Evolutionary conservation across 139 green algal genomes (phyloP), one percentile per base, ranked within the genome.

Genomic region (Auxenochlorella pyrenoidosa): DNA sequence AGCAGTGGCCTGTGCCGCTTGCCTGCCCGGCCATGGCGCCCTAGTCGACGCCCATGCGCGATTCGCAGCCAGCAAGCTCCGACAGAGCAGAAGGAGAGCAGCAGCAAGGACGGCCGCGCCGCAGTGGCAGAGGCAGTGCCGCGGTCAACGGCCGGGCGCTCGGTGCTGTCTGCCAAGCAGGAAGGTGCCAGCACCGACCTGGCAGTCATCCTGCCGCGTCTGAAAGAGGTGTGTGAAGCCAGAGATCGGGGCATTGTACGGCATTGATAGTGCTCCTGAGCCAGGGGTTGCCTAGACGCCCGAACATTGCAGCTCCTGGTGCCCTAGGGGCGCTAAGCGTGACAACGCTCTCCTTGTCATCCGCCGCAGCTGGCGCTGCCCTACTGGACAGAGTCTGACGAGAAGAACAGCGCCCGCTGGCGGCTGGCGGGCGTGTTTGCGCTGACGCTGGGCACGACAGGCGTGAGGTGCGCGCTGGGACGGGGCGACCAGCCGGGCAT

Each of bases 401-500:
- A 92, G 32, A 87, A 63, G 8, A 75, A 63, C 5, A 59, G 88
- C 30, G 95, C 94, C 2, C 89, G 94, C 24, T 96, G 93, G 93
- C 91, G 91, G 58, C 93, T 99, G 43, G 97, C 92, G 16, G 94
- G 91, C 28, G 97, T 99, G 44, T 91, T 99, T 40, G 95, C 88
- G 13, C 92, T 99, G 18, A 99, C 97, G 10, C 90, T 99, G 43
- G 97, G 90, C 60, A 98, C 96, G n/a, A 99, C 97, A 36, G 97
- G 95, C 34, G 95, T 99, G 79, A 97, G 95, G 95, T 96, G 86
- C n/a, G 77, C 26, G 54, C 54, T 24, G 54, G 54, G 54, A 24
- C 22, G 13, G 54, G 54, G 54, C 2, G 2, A 13, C 54, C 22
- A 2, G 54, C 54, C 18, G 47, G 8, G 47, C 47, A 54, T 54